Base-by-base conservation (phyloP, 2,329 filamentous ascomycete species). In the Colletotrichum phormii region DNA sequence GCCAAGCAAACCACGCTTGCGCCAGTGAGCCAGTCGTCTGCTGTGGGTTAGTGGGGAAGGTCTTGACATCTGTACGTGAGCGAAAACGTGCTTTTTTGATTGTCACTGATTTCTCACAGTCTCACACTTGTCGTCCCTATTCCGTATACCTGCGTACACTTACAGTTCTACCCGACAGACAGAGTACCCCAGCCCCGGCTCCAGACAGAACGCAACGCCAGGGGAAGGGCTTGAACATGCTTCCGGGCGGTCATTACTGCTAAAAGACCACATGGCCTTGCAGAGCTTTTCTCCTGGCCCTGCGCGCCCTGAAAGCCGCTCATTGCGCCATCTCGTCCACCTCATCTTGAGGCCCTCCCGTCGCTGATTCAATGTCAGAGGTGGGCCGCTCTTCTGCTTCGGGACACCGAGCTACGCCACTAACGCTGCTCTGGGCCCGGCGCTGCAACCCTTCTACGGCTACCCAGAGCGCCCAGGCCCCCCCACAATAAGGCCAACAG, bases 321-420 rank as follows among this genome's bases (percentile, higher is more conserved):
- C 59, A 69, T 72, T 64, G 46, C 54, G 69, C 70, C 59, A 64
- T 69, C 42, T 2, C 42, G 33, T 59, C 26, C 37, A 7, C 22
- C 2, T 42, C 12, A 18, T 29, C 54, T 24, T 29, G 26, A n/a
- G 29, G 18, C 33, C 61, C 31, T 55, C 33, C 24, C 12, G 46
- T 13, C 18, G 15, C 49, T 24, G 42, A 63, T 51, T 35, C 46
- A 63, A 53, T 35, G 13, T 5, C 60, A 54, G 15, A 13, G 33
- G 55, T 61, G 70, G 70, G 60, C 60, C 60, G 29, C 46, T 33
- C 59, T 70, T 53, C 70, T 70, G 60, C 33, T 60, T 72, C 37
- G 57, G 70, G 66, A 70, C 70, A 72, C 70, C 70, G 70, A 72
- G 46, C 31, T 64, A 29, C 26, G 66, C 53, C 60, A 49, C 70